Percentiles rank a stretch among this genome's conserved stretches.
Evolutionary conservation across 2,329 filamentous ascomycete species (phyloP).

Genomic region (Sphaerulina vaccinii): DNA sequence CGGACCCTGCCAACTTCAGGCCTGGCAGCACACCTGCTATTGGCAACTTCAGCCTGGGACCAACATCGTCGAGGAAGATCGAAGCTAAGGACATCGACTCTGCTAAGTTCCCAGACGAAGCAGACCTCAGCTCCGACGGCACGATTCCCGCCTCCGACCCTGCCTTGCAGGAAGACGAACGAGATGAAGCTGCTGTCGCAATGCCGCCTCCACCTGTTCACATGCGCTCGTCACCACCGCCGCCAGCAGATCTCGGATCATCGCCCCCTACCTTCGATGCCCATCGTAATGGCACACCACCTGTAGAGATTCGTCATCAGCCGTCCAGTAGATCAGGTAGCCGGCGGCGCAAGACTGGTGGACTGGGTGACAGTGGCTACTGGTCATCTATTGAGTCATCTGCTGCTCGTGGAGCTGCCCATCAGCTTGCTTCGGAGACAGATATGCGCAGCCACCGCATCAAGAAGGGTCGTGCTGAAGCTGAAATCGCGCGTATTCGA

Average conservation of each 20-base stretch:
- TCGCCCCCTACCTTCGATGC: constrained; percentile 82
- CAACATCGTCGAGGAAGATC: constrained; percentile 31
- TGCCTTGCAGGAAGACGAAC: constrained; percentile 49
- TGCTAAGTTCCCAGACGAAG: constrained; percentile 51
- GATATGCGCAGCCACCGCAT: constrained; percentile 64
- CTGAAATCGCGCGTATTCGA: constrained; percentile 89
- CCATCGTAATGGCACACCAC: constrained; percentile 70
- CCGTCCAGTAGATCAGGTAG: constrained; percentile 63
- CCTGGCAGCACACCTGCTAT: constrained; percentile 43
- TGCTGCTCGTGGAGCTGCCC: constrained; percentile 63
- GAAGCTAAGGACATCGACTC: constrained; percentile 49
- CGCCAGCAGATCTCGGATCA: constrained; percentile 72
- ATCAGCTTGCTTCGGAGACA: constrained; percentile 69
- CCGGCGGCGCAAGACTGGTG: constrained; percentile 73
- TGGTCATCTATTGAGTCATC: constrained; percentile 96
- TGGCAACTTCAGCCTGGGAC: constrained; percentile 38
- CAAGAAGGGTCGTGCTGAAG: constrained; percentile 88
- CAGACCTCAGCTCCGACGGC: constrained; percentile 52
- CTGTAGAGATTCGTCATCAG: constrained; percentile 62
- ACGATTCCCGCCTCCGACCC: constrained; percentile 54
- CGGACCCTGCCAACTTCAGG: constrained; percentile 33
- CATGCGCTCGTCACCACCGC: constrained; percentile 64
- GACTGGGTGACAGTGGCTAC: constrained; percentile 92
- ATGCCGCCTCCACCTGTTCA: constrained; percentile 44
- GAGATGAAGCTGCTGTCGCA: constrained; percentile 39